Base-by-base conservation (phyloP, 1,139 yeast genomes). In the Saccharomyces hybrid region DNA sequence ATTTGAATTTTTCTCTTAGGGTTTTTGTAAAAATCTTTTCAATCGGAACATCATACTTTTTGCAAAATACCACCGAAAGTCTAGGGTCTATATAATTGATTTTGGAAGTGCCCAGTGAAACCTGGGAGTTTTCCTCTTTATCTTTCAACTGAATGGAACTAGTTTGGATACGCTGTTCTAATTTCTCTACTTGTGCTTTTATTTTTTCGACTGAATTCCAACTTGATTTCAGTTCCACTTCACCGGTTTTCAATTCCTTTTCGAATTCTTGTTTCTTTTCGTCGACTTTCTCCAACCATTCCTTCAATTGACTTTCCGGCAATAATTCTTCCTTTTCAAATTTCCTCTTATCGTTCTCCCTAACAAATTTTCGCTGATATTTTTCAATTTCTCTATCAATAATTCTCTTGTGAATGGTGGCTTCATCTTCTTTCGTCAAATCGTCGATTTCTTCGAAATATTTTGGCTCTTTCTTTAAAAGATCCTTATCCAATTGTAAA, bases 51-150 rank as follows among this genome's bases (percentile, higher is more conserved):
- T 82, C 78, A 67, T 76, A 89, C 71, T 84, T 88, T 71, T 90
- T 90, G 51, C 96, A 81, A 71, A 90, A 93, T 79, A 88, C 84
- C 50, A 88, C 97, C 0, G 96, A 84, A 63, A 93, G 76, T 63
- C 99, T 78, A 27, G 99, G 99, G 71, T 93, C 99, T 59, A 91
- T 91, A 76, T 91, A 91, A 71, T 91, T 91, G 79, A 88, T 83
- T 74, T 91, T 91, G 42, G 96, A 88, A 0, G 99, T 91, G 49
- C 96, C 91, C 63, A 91, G 77, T 0, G 98, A 91, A 30, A 93
- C 98, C 61, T 88, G 89, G 0, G 97, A 88, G 68, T 91, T 91
- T 68, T 89, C 97, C 69, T 91, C 96, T 70, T 88, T 89, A 68
- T 91, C 98, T 70, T 88, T 85, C 67, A 89, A 78, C 68, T 86